Conservation (phyloP, 2,329 filamentous ascomycete genomes). For the Hymenoscyphus albidus region DNA sequence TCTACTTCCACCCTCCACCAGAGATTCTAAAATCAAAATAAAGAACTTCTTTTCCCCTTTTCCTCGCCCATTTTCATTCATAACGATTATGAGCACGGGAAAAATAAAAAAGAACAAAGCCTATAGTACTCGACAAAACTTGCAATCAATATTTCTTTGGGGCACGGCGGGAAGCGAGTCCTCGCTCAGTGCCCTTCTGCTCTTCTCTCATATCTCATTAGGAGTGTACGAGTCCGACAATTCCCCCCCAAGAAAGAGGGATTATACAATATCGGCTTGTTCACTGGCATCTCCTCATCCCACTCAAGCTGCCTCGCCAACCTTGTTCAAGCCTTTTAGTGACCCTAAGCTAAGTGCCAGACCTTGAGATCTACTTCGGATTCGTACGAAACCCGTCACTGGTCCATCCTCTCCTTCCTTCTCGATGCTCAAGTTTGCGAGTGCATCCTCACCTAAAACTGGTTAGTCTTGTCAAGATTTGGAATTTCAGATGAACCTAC, state of each 20-base stretch:
- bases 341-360: slow-evolving; percentile 90
- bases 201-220: slow-evolving; percentile 19
- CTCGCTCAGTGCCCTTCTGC: slow-evolving; percentile 14
- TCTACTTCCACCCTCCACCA: slow-evolving; percentile 11
- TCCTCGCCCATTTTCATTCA: slow-evolving; percentile 26
- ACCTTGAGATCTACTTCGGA: slow-evolving; percentile 94
- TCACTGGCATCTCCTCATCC: slow-evolving; percentile 12
- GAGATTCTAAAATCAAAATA: slow-evolving; percentile 29
- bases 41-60: slow-evolving; percentile 28
- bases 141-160: slow-evolving; percentile 21
- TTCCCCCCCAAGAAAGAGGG: background rate
- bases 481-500: slow-evolving; percentile 52
- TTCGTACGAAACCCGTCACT: slow-evolving; percentile 95
- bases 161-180: slow-evolving; percentile 4
- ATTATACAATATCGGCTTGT: background rate
- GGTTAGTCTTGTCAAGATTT: slow-evolving; percentile 23
- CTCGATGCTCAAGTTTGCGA: slow-evolving; percentile 96
- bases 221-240: slow-evolving; percentile 16
- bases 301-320: slow-evolving; percentile 40
- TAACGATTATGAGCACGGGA: slow-evolving; percentile 21
- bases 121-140: slow-evolving; percentile 14
- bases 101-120: slow-evolving; percentile 3
- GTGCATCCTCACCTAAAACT: slow-evolving; percentile 82
- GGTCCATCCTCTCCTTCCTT: slow-evolving; percentile 94
- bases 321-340: slow-evolving; percentile 90